Conservation (phyloP, 352 stramenopile genomes). For the Globisporangium barbulae region DNA sequence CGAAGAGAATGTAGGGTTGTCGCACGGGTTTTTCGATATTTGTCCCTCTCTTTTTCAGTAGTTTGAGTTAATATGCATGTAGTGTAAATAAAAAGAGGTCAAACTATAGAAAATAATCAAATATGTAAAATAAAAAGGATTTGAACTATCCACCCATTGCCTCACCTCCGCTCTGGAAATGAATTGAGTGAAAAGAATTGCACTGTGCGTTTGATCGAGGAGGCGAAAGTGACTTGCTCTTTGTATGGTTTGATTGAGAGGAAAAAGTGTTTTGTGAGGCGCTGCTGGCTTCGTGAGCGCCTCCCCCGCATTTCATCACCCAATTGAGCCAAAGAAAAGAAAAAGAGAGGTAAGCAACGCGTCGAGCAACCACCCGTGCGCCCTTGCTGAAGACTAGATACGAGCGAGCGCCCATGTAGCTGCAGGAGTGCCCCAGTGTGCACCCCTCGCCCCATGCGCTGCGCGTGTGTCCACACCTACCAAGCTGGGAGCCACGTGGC, state of each 20-base stretch:
- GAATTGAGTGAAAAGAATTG: too few relatives aligned
- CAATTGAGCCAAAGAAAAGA: constrained; percentile 12
- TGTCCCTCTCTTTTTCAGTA: not conserved
- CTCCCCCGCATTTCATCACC: constrained; percentile 7
- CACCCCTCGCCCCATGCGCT: not conserved
- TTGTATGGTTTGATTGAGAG: not conserved
- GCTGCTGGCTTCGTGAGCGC: too few relatives aligned
- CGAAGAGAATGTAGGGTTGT: constrained; percentile 1
- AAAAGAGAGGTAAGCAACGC: constrained; percentile 10
- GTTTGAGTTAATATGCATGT: not conserved
- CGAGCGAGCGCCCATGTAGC: not conserved
- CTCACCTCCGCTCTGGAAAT: too few relatives aligned
- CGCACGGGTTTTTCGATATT: constrained; percentile 6
- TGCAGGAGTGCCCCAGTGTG: not conserved
- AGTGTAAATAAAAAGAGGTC: not conserved
- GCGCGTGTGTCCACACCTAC: not conserved
- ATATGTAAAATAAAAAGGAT: not conserved
- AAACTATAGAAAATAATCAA: not conserved
- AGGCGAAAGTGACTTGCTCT: not conserved
- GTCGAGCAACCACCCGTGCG: too few relatives aligned
- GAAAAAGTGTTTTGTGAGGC: too few relatives aligned
- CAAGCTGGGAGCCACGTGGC: not conserved
- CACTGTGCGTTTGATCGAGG: not conserved
- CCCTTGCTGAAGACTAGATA: not conserved
- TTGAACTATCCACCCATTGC: not conserved